Evolutionary conservation across 495 filamentous ascomycete genomes (phyloP), one percentile per base, ranked within the genome.

Genomic region (Hypoxylon cercidicola): DNA sequence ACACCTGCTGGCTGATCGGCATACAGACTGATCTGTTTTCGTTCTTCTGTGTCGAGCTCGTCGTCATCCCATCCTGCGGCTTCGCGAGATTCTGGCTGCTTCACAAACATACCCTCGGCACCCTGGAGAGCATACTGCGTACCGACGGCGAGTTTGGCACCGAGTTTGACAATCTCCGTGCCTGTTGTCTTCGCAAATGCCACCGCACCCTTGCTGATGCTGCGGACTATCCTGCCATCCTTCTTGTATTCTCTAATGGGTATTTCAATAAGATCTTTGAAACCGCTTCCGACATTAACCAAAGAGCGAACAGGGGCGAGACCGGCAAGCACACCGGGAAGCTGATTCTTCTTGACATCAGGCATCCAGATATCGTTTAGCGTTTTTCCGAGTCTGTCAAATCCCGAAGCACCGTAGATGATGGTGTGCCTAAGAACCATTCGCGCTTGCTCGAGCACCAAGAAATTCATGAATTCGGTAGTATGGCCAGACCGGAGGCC

Each of bases 391-490:
- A 99, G 83, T 55, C 88, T 89, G 64, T 97, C 91, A 65, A 98
- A 96, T 0, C 95, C 93, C 4, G 88, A 88, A 7, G 96, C 86
- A 40, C 96, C 96, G 69, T 97, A 97, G 20, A 97, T 86, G 58
- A 98, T 97, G 34, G 90, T 89, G 71, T 93, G 96, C 11, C 89
- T 85, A 43, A 99, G 82, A 0, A 91, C 85, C 85, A 99, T 89
- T 58, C 95, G 88, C 1, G 93, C 85, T 53, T 90, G 87, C 59
- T 99, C 94, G 11, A 99, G 86, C 40, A 95, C 91, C 65, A 97
- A 84, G 74, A 99, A 96, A 77, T 99, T 98, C 96, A 98, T 98
- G 72, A 99, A 95, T 74, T 99, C 96, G 0, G 91, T 96, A 1
- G 96, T 99, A 59, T 92, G 93, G n/a, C 96, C 96, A 4, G 96